Percentiles rank a stretch among this genome's conserved stretches.
Evolutionary conservation across 2,329 filamentous ascomycete genomes (phyloP).

Genomic region (Fusarium tricinctum): DNA sequence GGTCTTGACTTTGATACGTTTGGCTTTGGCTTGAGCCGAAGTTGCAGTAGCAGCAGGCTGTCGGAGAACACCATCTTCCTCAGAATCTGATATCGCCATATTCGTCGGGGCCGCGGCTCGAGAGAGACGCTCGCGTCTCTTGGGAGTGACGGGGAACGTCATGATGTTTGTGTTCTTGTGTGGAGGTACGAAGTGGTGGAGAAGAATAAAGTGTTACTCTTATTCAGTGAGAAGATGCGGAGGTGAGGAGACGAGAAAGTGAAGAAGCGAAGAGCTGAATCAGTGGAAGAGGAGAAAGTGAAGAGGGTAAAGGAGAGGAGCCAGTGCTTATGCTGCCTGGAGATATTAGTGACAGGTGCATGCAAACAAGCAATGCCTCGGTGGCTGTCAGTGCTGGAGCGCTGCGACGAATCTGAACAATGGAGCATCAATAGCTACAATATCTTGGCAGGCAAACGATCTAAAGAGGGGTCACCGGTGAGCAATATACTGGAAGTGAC

Average conservation of each 20-base stretch:
- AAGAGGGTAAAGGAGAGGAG: not conserved
- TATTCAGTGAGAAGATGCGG: not conserved
- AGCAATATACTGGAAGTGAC: not conserved
- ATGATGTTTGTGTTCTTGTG: not conserved
- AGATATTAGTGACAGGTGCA: constrained; percentile 4
- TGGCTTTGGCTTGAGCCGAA: not conserved
- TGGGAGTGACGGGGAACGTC: not conserved
- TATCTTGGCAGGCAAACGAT: not conserved
- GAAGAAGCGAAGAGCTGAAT: not conserved
- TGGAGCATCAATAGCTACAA: not conserved
- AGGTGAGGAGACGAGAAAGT: not conserved
- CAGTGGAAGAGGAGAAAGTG: not conserved
- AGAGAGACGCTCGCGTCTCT: constrained; percentile 21
- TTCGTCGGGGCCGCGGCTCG: constrained; percentile 22
- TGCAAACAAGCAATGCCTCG: not conserved
- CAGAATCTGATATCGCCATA: constrained; percentile 14
- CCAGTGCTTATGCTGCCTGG: not conserved
- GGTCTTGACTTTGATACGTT: not conserved
- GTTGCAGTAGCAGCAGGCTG: not conserved
- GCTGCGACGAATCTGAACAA: not conserved
- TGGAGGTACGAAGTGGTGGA: not conserved
- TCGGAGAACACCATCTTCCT: not conserved
- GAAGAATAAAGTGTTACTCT: not conserved
- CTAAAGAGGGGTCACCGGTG: not conserved
- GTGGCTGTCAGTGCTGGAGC: constrained; percentile 14